These are phyloP conservation scores for Ceratocystis albifundus DNA, from an alignment of 2,329 filamentous ascomycete species.

Conservation along the genomic window DNA sequence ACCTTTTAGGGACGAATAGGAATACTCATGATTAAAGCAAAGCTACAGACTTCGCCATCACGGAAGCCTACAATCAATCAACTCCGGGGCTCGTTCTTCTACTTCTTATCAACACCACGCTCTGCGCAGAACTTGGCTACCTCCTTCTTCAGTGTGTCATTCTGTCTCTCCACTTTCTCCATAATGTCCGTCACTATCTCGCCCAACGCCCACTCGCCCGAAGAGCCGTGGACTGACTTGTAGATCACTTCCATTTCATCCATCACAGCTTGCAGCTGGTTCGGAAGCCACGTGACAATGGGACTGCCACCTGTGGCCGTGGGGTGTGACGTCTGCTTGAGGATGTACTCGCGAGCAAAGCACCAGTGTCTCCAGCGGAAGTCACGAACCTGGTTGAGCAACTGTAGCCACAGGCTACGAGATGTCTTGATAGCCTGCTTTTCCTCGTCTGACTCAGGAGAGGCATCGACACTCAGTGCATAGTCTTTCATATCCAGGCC, in stretches of 20 bases:
- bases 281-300: conserved; percentile 75
- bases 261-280: conserved; percentile 66
- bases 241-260: conserved; percentile 54
- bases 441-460: conserved; percentile 24
- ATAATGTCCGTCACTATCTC: conserved; percentile 48
- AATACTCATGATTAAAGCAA: neutral
- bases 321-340: conserved; percentile 64
- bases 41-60: too few species aligned
- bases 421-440: conserved; percentile 40
- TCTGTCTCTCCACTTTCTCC: conserved; percentile 53
- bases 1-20: too few species aligned
- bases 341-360: conserved; percentile 73
- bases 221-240: conserved; percentile 34
- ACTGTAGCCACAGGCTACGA: conserved; percentile 49
- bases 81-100: neutral
- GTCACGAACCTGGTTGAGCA: conserved; percentile 64
- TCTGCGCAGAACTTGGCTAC: conserved; percentile 63
- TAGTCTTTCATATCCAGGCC: conserved; percentile 47
- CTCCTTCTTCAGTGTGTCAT: conserved; percentile 56
- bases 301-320: conserved; percentile 71
- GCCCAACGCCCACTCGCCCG: conserved; percentile 36
- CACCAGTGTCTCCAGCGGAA: conserved; percentile 81
- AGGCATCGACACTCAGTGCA: conserved; percentile 35
- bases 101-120: conserved; percentile 34
- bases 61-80: too few species aligned